Percentiles rank a stretch among this genome's conserved stretches.
Conservation (phyloP, 208 protist species). For the Crithidia fasciculata region DNA sequence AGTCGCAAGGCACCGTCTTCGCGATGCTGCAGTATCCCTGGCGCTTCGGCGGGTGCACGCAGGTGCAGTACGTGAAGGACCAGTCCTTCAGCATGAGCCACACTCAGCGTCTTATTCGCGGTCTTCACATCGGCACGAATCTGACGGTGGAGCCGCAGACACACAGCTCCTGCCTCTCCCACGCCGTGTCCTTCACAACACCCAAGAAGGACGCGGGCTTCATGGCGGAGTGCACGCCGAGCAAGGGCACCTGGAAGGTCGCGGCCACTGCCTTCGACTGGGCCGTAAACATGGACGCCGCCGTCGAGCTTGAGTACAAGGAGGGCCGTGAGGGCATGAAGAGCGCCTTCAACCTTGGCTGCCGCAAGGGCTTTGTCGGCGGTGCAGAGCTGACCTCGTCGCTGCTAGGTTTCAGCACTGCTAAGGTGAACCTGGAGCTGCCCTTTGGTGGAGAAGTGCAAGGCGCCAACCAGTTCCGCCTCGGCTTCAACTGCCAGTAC, state of each 20-base stretch:
- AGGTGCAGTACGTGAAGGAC: constrained; percentile 88
- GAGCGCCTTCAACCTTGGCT: constrained; percentile 75
- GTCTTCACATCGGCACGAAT: constrained; percentile 80
- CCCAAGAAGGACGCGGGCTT: constrained; percentile 67
- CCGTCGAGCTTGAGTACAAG: constrained; percentile 82
- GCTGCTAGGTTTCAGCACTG: constrained; percentile 58
- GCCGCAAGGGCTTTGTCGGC: constrained; percentile 70
- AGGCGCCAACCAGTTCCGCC: constrained; percentile 74
- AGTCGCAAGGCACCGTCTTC: constrained; percentile 83
- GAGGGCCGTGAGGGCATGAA: constrained; percentile 65
- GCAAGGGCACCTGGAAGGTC: constrained; percentile 86
- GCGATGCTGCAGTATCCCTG: constrained; percentile 90
- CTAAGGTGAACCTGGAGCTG: constrained; percentile 74
- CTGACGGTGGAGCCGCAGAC: constrained; percentile 66
- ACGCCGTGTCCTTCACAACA: constrained; percentile 66
- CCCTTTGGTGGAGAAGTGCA: constrained; percentile 82
- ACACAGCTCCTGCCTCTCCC: constrained; percentile 65
- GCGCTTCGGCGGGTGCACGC: constrained; percentile 78
- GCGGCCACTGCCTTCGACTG: constrained; percentile 68
- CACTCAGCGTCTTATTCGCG: constrained; percentile 80
- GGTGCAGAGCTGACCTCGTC: constrained; percentile 63
- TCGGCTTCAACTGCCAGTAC: constrained; percentile 78
- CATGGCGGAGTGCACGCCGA: constrained; percentile 67
- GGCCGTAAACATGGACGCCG: constrained; percentile 67
- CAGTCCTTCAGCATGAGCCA: constrained; percentile 81